Percentiles rank a stretch among this genome's conserved stretches.
phyloP scores from a whole-genome alignment of 2,329 filamentous ascomycete species.

The Phoma herbarum region DNA sequence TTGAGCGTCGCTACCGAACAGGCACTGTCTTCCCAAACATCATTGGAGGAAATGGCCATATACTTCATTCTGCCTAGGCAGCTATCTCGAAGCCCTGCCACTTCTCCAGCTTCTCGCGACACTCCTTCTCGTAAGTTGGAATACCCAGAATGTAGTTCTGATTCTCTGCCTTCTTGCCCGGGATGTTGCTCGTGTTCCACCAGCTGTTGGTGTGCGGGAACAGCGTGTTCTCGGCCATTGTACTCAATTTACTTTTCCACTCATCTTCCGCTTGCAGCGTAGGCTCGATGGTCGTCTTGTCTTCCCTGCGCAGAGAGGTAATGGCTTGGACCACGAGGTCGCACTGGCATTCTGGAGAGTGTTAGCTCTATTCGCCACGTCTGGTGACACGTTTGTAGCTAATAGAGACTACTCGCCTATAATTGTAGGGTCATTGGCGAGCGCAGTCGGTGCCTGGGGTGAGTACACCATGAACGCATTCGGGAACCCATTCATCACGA shows the following conservation, averaged over 20 bases:
- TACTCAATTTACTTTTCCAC: slow-evolving; percentile 51
- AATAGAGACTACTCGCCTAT: slow-evolving; percentile 30
- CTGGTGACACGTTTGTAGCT: not conserved
- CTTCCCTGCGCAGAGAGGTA: slow-evolving; percentile 38
- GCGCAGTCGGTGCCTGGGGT: slow-evolving; percentile 55
- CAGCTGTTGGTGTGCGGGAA: slow-evolving; percentile 53
- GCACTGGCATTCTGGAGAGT: slow-evolving; percentile 46
- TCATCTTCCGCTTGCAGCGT: slow-evolving; percentile 51
- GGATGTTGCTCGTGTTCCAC: slow-evolving; percentile 54
- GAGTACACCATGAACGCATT: slow-evolving; percentile 55
- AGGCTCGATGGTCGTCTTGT: slow-evolving; percentile 47
- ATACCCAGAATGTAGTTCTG: slow-evolving; percentile 51
- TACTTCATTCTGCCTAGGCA: not conserved
- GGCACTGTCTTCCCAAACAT: not conserved
- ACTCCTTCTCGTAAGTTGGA: slow-evolving; percentile 30
- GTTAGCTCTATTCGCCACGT: not conserved
- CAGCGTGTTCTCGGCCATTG: slow-evolving; percentile 44
- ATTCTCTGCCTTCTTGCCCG: slow-evolving; percentile 54
- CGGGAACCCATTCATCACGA: slow-evolving; percentile 49
- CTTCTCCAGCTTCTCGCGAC: slow-evolving; percentile 28
- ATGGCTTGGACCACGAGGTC: slow-evolving; percentile 53
- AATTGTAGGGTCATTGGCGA: slow-evolving; percentile 56
- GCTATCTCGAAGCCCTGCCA: slow-evolving; percentile 41
- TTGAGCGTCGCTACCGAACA: too few species aligned
- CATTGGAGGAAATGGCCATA: not conserved